Evolutionary conservation across 192 early-diverging fungal genomes (phyloP), one percentile per base, ranked within the genome.

Genomic region (Rhizoclosmatium sp.): DNA sequence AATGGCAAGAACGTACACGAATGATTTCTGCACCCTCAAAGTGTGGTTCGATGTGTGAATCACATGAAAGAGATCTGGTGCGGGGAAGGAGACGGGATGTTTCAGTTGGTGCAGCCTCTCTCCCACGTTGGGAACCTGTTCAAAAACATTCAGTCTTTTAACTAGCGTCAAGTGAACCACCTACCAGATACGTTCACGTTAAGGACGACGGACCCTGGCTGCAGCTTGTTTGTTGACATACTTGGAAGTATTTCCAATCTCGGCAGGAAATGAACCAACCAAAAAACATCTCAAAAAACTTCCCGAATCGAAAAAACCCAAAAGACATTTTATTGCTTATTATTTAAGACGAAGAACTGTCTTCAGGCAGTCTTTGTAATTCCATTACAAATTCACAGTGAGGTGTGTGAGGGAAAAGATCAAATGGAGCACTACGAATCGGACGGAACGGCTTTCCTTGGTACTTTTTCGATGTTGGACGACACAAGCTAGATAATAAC

Each of bases 351-450:
- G 31, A 31, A 31, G 31, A 31, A 31, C 31, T 31, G 31, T 31
- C 31, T 31, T 31, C 31, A 31, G 31, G 47, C 21, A 40, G 12
- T 31, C 78, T 42, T 31, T 42, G 31, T 40, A 94, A 92, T 71
- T 90, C 90, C 59, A 94, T 74, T 14, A 95, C 81, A 23, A 94
- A 75, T 83, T 94, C 94, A 58, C 83, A 92, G 59, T 87, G 88
- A 31, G 85, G 74, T 31, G 92, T 90, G 78, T 95, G 91, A 59
- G 94, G 94, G 86, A 95, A 95, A 23, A 95, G 65, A 78, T 95
- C 94, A 4, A 95, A 83, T 2, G 91, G 84, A 42, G 90, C 79
- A 2, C 89, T 92, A 54, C 84, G 78, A 10, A 78, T 65, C 2
- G 89, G 89, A n/a, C 84, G 78, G 84, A 95, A 95, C 10, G 92